phyloP scores from a whole-genome alignment of 225 moss, liverwort and hornwort species.

The Polytrichum commune region DNA sequence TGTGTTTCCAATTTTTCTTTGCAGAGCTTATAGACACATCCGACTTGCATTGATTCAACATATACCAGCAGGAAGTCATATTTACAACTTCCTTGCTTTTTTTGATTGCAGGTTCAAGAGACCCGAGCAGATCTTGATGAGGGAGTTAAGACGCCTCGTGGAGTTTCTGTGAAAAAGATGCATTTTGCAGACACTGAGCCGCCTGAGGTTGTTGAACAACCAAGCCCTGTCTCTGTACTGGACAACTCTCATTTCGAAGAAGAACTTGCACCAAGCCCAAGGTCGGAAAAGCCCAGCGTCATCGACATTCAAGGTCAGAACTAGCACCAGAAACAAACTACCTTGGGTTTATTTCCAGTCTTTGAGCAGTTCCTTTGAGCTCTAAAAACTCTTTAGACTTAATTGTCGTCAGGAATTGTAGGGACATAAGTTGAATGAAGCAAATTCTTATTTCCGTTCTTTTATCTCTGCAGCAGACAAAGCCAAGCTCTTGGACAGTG shows the following conservation, averaged over 20 bases:
- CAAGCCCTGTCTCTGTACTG: slow-evolving; percentile 62
- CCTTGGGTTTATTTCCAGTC: no score
- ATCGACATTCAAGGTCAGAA: slow-evolving; percentile 39
- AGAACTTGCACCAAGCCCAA: slow-evolving; percentile 58
- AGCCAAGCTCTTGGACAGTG: slow-evolving; percentile 13
- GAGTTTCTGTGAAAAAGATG: slow-evolving; percentile 51
- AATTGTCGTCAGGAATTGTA: background rate
- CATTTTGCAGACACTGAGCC: slow-evolving; percentile 41
- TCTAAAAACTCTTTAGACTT: background rate
- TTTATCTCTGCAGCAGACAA: slow-evolving; percentile 1
- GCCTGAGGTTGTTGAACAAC: slow-evolving; percentile 50
- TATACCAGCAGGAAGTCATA: background rate
- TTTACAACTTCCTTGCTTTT: background rate
- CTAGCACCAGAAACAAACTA: background rate
- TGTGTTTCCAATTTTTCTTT: no score
- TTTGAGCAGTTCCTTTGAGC: no score
- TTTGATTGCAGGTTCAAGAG: slow-evolving; percentile 11
- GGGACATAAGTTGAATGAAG: background rate
- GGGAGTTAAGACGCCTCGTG: slow-evolving; percentile 54
- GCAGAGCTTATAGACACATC: no score
- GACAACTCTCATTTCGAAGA: slow-evolving; percentile 62
- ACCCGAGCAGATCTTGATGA: slow-evolving; percentile 40
- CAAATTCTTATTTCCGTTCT: background rate
- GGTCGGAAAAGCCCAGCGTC: slow-evolving; percentile 36
- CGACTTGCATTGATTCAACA: no score